These are phyloP conservation scores for Saccharomyces hybrid DNA, from an alignment of 1,139 yeast species.

Conservation along the genomic window DNA sequence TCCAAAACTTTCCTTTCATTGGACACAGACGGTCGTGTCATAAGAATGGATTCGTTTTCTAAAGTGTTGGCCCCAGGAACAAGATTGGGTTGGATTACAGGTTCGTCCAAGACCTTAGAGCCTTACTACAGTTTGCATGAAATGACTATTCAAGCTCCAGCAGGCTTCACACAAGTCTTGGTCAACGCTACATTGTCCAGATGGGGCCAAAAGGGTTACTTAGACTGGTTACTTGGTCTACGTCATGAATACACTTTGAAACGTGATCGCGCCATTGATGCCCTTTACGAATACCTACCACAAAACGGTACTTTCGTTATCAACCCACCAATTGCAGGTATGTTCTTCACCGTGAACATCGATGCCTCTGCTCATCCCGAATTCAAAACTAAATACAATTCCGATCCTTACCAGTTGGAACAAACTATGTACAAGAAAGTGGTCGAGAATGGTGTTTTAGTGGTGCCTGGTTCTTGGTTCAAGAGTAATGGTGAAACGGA, in stretches of 20 bases:
- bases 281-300: conserved; percentile 44
- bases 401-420: conserved; percentile 47
- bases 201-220: conserved; percentile 71
- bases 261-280: conserved; percentile 58
- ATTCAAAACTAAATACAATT: conserved; percentile 38
- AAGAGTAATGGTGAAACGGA: conserved; percentile 37
- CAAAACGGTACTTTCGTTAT: conserved; percentile 24
- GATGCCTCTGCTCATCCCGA: conserved; percentile 55
- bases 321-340: conserved; percentile 58
- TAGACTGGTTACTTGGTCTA: conserved; percentile 84
- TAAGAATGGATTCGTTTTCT: conserved; percentile 85
- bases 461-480: conserved; percentile 62
- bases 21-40: conserved; percentile 84
- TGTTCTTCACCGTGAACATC: conserved; percentile 51
- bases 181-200: conserved; percentile 54
- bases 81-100: conserved; percentile 88
- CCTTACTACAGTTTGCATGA: conserved; percentile 70
- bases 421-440: conserved; percentile 42
- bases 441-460: conserved; percentile 43
- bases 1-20: conserved; percentile 72
- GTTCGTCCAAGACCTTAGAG: conserved; percentile 59
- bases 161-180: conserved; percentile 73
- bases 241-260: conserved; percentile 75
- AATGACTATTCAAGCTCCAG: conserved; percentile 72
- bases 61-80: conserved; percentile 91